phyloP scores from a whole-genome alignment of 768 basidiomycete species.

The Podaxis sp. region DNA sequence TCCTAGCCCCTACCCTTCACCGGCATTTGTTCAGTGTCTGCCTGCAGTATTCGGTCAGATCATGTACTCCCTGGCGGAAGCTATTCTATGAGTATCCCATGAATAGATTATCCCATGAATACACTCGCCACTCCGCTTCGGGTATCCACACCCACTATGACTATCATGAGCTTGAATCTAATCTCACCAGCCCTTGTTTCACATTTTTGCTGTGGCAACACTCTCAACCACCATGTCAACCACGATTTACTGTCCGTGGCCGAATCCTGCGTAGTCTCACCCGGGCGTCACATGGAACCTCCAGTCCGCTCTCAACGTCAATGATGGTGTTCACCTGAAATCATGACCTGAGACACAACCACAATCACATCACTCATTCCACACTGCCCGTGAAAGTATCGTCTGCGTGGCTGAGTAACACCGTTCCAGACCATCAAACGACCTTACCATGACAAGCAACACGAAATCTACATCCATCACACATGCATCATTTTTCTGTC shows the following conservation, averaged over 20 bases:
- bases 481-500: not conserved
- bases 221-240: not conserved
- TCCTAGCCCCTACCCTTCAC: not conserved
- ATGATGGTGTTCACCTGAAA: not conserved
- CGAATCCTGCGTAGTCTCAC: not conserved
- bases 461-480: not conserved
- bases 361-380: slow-evolving; percentile 1
- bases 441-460: too few species aligned
- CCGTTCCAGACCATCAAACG: not conserved
- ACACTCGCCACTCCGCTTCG: slow-evolving; percentile 4
- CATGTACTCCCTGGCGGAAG: not conserved
- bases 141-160: not conserved
- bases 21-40: not conserved
- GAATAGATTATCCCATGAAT: slow-evolving; percentile 9
- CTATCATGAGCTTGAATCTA: not conserved
- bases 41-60: not conserved
- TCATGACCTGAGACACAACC: slow-evolving; percentile 1
- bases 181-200: not conserved
- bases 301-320: not conserved
- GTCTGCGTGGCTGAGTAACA: not conserved
- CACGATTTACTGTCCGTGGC: slow-evolving; percentile 2
- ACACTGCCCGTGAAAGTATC: not conserved
- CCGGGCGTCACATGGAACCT: not conserved
- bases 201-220: not conserved
- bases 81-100: not conserved